Conservation (phyloP, 2,329 filamentous ascomycete genomes). For the Epichloe festucae region DNA sequence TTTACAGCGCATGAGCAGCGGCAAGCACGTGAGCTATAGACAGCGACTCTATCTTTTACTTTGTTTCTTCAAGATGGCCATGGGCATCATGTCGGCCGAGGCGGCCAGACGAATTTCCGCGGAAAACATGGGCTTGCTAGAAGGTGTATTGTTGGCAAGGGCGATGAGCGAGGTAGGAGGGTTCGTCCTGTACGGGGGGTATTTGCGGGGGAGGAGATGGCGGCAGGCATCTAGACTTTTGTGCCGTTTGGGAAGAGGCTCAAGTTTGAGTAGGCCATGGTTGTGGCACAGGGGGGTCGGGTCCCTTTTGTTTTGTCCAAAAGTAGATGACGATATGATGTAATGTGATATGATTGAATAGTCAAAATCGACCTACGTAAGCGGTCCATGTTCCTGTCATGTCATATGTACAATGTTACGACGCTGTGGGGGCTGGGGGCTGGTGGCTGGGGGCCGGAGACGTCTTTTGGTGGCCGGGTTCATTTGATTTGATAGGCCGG, state of each 20-base stretch:
- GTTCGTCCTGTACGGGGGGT: background rate
- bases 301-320: no score
- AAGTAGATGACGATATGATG: slow-evolving; percentile 4
- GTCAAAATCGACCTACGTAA: background rate
- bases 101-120: background rate
- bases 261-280: background rate
- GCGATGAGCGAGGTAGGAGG: background rate
- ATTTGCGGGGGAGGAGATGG: background rate
- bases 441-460: no score
- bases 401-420: no score
- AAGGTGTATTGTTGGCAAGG: background rate
- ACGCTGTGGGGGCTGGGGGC: no score
- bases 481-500: background rate
- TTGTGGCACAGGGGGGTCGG: no score
- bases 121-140: background rate
- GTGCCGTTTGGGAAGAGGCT: background rate
- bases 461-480: no score
- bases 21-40: background rate
- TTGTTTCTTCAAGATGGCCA: background rate
- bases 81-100: background rate
- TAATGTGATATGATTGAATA: slow-evolving; percentile 1
- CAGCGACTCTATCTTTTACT: background rate
- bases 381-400: background rate
- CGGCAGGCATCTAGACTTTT: background rate
- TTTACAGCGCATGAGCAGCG: background rate